Evolutionary conservation across 2,329 filamentous ascomycete species (phyloP).

Genomic region (Botrytis tulipae): DNA sequence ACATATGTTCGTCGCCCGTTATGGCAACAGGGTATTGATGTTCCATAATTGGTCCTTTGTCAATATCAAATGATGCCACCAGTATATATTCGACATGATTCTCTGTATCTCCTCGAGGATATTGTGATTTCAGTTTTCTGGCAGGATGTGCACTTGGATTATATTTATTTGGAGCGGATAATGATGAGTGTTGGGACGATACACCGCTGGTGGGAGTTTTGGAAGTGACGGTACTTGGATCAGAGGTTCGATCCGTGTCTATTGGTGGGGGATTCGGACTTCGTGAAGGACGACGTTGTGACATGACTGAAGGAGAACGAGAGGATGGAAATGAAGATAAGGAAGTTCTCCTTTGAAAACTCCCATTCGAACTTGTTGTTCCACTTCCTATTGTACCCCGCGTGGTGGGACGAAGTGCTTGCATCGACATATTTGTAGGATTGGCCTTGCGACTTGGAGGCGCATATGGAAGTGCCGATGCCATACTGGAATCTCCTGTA

Average conservation of each 20-base stretch:
- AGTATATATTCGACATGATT: slow-evolving; percentile 99
- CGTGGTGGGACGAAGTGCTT: slow-evolving; percentile 32
- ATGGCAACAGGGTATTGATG: slow-evolving; percentile 95
- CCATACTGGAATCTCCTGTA: slow-evolving; percentile 22
- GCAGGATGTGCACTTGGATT: slow-evolving; percentile 51
- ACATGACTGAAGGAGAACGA: slow-evolving; percentile 58
- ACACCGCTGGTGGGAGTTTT: slow-evolving; percentile 58
- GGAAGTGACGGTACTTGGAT: slow-evolving; percentile 55
- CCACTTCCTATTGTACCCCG: slow-evolving; percentile 29
- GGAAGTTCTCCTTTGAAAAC: slow-evolving; percentile 49
- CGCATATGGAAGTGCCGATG: slow-evolving; percentile 25
- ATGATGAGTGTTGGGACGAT: slow-evolving; percentile 59
- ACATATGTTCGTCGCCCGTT: slow-evolving; percentile 95
- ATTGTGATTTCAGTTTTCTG: slow-evolving; percentile 68
- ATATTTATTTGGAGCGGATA: slow-evolving; percentile 52
- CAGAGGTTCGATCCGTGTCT: slow-evolving; percentile 55
- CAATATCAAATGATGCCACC: slow-evolving; percentile 95
- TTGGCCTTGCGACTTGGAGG: slow-evolving; percentile 27
- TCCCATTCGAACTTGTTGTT: slow-evolving; percentile 37
- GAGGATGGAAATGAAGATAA: slow-evolving; percentile 62
- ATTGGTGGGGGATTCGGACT: slow-evolving; percentile 51
- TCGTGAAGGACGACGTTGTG: slow-evolving; percentile 50
- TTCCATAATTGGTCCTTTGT: slow-evolving; percentile 95
- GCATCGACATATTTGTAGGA: slow-evolving; percentile 27
- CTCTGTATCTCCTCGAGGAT: slow-evolving; percentile 69